These are phyloP conservation scores for Fragilaria radians DNA, from an alignment of 108 stramenopile genomes.

Conservation along the genomic window DNA sequence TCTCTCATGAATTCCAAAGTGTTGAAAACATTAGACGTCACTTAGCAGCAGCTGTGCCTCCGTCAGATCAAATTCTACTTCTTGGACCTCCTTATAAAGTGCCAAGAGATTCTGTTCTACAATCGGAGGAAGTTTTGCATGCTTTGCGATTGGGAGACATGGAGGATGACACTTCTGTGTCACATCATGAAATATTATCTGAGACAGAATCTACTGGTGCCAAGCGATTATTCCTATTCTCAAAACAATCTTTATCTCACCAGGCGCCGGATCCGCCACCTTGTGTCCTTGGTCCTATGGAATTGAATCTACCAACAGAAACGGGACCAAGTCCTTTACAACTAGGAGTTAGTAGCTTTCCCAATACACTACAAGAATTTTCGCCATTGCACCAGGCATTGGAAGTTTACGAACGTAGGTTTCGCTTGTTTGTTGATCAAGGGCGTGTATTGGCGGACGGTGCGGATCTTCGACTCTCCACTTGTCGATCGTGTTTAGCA, in stretches of 20 bases:
- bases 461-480: conserved; percentile 57
- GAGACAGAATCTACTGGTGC: conserved; percentile 71
- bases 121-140: conserved; percentile 63
- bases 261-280: conserved; percentile 58
- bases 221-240: conserved; percentile 70
- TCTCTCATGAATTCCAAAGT: conserved; percentile 16
- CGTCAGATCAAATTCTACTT: conserved; percentile 72
- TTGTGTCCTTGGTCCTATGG: conserved; percentile 49
- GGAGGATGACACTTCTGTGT: conserved; percentile 49
- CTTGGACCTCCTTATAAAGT: conserved; percentile 83
- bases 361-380: conserved; percentile 34
- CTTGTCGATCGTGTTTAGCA: conserved; percentile 63
- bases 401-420: conserved; percentile 69
- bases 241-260: conserved; percentile 72
- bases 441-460: conserved; percentile 71
- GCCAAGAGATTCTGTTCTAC: conserved; percentile 59
- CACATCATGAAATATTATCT: conserved; percentile 31
- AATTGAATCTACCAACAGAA: conserved; percentile 39
- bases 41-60: conserved; percentile 60
- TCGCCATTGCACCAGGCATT: conserved; percentile 70
- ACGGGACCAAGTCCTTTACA: conserved; percentile 56
- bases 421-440: conserved; percentile 63
- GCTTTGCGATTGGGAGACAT: conserved; percentile 67
- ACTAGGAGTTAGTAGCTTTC: conserved; percentile 9
- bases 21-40: conserved; percentile 63